Evolutionary conservation across 768 basidiomycete genomes (phyloP), one percentile per base, ranked within the genome.

Genomic region (Phlegmacium glaucopus): DNA sequence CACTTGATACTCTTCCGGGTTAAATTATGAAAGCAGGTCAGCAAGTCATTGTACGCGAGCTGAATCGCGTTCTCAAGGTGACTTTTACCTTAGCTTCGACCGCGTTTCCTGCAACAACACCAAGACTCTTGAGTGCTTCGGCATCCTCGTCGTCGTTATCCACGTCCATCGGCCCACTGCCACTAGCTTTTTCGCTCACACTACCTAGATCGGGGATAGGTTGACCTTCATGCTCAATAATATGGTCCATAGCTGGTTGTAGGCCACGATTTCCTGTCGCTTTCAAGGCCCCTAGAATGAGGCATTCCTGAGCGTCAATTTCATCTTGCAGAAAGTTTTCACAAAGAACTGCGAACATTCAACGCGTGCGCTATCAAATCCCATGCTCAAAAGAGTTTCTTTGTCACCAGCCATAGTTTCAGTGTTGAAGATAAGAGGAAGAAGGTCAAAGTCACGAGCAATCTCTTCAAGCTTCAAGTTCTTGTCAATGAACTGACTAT

Each of bases 181-280:
- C 28, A 51, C 49, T 44, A 1, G 69, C 48, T 16, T 70, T 65
- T 40, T 75, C 70, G 2, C 65, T 62, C 2, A 76, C 74, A 11
- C 66, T 63, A 18, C 67, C 66, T 4, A 80, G 65, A 61, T 87
- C 80, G 9, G 94, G 91, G 9, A 95, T 72, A 1, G 85, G 73
- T 49, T 91, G 72, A 5, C 80, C 79, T 43, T 89, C 85, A 59
- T 97, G 78, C 65, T 85, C 87, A 30, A 96, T 68, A 30, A 96
- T 71, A 65, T 89, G 85, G 58, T 96, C 94, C 87, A 94, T 89
- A 16, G 88, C 89, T 6, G 86, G 87, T 62, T 96, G 94, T 0
- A 98, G 72, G 3, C 94, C 95, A 25, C 87, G 79, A 55, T 83
- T 82, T 29, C 74, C 78, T 8, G 93, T 96, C 5, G 90, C 89